Evolutionary conservation across 257 asterid genomes (phyloP), one percentile per base, ranked within the genome.

Genomic region (Knoxia roxburghii): DNA sequence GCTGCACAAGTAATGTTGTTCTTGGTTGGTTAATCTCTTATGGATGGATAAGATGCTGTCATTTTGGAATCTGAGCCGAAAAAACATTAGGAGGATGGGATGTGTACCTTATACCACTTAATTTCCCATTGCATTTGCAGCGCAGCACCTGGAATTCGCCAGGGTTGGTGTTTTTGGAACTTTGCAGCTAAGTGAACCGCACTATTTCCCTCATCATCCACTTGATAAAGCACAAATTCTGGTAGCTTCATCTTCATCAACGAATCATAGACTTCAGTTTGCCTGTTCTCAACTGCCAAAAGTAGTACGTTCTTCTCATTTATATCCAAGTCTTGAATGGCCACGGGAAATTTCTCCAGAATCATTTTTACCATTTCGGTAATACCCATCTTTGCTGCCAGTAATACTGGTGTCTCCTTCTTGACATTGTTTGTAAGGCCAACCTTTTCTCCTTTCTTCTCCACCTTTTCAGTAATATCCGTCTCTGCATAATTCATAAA

Each of bases 81-180:
- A n/a, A n/a, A n/a, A n/a, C n/a, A n/a, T n/a, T n/a, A n/a, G n/a
- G n/a, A n/a, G n/a, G n/a, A n/a, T n/a, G n/a, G n/a, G n/a, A 32
- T 6, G 32, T 33, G 6, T 77, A 84, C 95, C 95, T 80, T 73
- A 74, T 66, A 84, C 89, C 89, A 85, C 71, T 81, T 81, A 65
- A 78, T 64, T 76, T 85, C 89, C 69, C 88, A 81, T 30, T 85
- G 87, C 90, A 85, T 79, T 72, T 84, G 90, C 63, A 84, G 35
- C 29, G 90, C 89, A 40, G 84, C 75, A 29, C 95, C 91, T 7
- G 91, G 84, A 70, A 87, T 85, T n/a, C 61, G 81, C 89, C 89
- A 82, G 4, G 88, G 87, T 17, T 62, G 71, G 45, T 11, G 35
- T 0, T 73, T 57, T 13, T 71, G 78, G 20, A 75, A 64, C 75